phyloP scores from a whole-genome alignment of 352 stramenopile species.

The Lagenidium giganteum region DNA sequence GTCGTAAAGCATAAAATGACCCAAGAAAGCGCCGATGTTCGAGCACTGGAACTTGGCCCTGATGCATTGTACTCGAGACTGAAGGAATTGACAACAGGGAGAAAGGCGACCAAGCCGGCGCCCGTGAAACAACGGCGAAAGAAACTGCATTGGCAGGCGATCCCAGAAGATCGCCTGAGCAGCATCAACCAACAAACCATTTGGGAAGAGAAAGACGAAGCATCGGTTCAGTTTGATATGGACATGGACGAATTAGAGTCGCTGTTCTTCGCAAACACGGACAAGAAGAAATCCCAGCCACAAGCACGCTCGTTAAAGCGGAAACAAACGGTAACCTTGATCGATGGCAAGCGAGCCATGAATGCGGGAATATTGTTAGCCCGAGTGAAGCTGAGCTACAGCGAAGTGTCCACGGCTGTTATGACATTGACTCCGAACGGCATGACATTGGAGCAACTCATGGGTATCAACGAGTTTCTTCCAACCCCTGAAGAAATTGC shows the following conservation, averaged over 20 bases:
- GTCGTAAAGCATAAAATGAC: slow-evolving; percentile 84
- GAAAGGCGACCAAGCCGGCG: slow-evolving; percentile 2
- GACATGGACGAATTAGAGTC: slow-evolving; percentile 87
- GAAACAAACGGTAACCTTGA: slow-evolving; percentile 87
- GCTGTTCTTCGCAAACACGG: slow-evolving; percentile 76
- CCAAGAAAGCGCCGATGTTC: slow-evolving; percentile 36
- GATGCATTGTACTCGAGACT: slow-evolving; percentile 50
- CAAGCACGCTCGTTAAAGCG: slow-evolving; percentile 46
- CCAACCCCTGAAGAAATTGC: slow-evolving; percentile 90
- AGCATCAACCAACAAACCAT: slow-evolving; percentile 71
- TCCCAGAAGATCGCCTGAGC: slow-evolving; percentile 76
- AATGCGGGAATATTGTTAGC: slow-evolving; percentile 97
- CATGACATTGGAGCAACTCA: slow-evolving; percentile 70
- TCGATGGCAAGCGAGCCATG: slow-evolving; percentile 96
- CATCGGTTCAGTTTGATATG: slow-evolving; percentile 65
- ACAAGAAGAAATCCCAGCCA: slow-evolving; percentile 45
- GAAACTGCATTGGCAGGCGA: slow-evolving; percentile 87
- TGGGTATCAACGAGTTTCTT: slow-evolving; percentile 92
- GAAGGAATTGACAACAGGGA: neutral
- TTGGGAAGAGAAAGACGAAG: slow-evolving; percentile 77
- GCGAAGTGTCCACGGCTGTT: slow-evolving; percentile 78
- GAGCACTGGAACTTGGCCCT: slow-evolving; percentile 57
- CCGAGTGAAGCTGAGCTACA: slow-evolving; percentile 91
- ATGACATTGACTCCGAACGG: slow-evolving; percentile 56
- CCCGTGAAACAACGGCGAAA: slow-evolving; percentile 50